phyloP scores from a whole-genome alignment of 2,329 filamentous ascomycete genomes.

The Colletotrichum tabaci region DNA sequence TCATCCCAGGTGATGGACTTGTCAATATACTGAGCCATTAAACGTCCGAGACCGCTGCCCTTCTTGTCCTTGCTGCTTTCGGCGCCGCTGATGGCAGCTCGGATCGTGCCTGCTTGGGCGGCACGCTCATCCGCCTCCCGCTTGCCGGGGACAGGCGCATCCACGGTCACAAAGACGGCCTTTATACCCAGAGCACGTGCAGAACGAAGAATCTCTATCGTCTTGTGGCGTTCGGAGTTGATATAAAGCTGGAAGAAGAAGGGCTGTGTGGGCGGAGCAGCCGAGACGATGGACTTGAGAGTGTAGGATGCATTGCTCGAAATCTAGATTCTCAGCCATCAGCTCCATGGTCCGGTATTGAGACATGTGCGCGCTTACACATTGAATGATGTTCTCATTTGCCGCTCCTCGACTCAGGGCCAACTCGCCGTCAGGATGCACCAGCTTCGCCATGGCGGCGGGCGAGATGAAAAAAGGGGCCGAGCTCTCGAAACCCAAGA shows the following conservation, averaged over 20 bases:
- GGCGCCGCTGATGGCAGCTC: constrained; percentile 58
- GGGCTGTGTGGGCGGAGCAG: constrained; percentile 53
- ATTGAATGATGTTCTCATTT: constrained; percentile 63
- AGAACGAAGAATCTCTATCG: constrained; percentile 62
- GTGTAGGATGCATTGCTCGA: constrained; percentile 67
- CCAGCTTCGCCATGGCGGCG: constrained; percentile 74
- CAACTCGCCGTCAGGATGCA: constrained; percentile 73
- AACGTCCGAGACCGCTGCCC: constrained; percentile 60
- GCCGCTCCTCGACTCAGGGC: constrained; percentile 50
- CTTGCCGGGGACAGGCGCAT: constrained; percentile 71
- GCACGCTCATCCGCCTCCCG: constrained; percentile 63
- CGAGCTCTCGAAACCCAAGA: constrained; percentile 67
- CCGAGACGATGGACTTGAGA: constrained; percentile 57
- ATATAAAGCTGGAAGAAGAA: constrained; percentile 76
- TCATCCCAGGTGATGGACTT: constrained; percentile 74
- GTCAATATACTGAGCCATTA: constrained; percentile 70
- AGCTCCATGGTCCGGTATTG: neutral
- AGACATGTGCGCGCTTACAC: constrained; percentile 49
- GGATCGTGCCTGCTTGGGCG: constrained; percentile 59
- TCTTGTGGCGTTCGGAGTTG: constrained; percentile 67
- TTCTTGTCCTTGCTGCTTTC: constrained; percentile 65
- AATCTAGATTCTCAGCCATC: constrained; percentile 48
- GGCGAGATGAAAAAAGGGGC: constrained; percentile 76
- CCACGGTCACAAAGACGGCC: constrained; percentile 72
- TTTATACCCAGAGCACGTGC: constrained; percentile 63